Conservation (phyloP, 345 rosid species). For the Populus tremula region DNA sequence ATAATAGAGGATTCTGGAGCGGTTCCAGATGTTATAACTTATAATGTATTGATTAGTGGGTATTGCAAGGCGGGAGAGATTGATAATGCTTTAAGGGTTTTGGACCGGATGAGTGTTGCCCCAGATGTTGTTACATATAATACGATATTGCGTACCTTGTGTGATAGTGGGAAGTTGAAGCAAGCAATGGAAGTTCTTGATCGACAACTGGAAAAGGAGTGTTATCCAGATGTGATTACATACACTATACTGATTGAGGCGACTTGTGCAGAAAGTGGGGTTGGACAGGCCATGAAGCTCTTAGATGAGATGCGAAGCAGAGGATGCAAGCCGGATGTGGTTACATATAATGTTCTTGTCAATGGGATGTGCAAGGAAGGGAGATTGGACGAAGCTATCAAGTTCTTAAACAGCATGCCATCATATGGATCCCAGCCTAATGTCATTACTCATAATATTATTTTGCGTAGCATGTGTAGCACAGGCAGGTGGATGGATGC, state of each 20-base stretch:
- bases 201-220: conserved; percentile 52
- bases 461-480: conserved; percentile 78
- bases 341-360: conserved; percentile 78
- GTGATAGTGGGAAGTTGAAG: conserved; percentile 67
- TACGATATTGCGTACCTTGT: conserved; percentile 69
- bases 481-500: conserved; percentile 93
- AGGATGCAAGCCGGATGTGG: conserved; percentile 81
- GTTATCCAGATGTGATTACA: conserved; percentile 72
- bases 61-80: conserved; percentile 82
- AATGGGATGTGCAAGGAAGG: conserved; percentile 88
- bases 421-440: conserved; percentile 72
- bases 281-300: conserved; percentile 83
- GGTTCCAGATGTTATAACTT: conserved; percentile 71
- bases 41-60: conserved; percentile 76
- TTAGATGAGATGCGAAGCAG: conserved; percentile 75
- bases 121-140: conserved; percentile 86
- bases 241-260: conserved; percentile 85
- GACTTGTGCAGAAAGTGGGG: conserved; percentile 77
- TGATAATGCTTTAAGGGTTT: conserved; percentile 54
- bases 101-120: conserved; percentile 72
- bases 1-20: conserved; percentile 73
- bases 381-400: conserved; percentile 76
- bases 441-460: conserved; percentile 71
- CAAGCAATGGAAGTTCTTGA: conserved; percentile 79
- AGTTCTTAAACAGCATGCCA: conserved; percentile 65